Conservation (phyloP, 208 protist species). For the Leishmania lainsoni region DNA sequence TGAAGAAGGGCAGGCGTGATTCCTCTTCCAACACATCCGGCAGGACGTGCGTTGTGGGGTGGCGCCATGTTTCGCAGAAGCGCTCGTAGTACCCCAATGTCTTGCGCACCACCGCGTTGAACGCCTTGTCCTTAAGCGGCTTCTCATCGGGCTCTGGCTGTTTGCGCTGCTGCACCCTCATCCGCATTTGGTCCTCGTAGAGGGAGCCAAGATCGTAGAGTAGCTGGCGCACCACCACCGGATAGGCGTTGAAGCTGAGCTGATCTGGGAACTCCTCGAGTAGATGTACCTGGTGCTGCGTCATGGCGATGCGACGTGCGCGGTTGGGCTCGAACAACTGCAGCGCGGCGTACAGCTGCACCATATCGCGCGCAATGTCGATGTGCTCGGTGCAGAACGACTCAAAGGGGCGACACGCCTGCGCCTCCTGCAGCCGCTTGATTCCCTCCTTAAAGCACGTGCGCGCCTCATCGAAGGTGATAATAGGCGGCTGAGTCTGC, state of each 20-base stretch:
- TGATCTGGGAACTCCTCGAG: conserved; percentile 73
- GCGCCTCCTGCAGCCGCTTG: conserved; percentile 66
- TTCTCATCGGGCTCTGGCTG: conserved; percentile 42
- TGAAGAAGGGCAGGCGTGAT: conserved; percentile 76
- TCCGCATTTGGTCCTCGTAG: conserved; percentile 65
- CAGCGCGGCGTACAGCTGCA: conserved; percentile 62
- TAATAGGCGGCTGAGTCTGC: conserved; percentile 39
- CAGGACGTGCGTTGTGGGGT: conserved; percentile 46
- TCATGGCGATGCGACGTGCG: conserved; percentile 72
- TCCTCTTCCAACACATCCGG: conserved; percentile 74
- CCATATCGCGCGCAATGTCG: conserved; percentile 68
- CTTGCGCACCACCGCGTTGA: conserved; percentile 71
- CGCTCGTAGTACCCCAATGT: conserved; percentile 56
- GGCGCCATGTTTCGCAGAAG: conserved; percentile 85
- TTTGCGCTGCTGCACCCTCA: conserved; percentile 70
- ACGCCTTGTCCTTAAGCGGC: conserved; percentile 62
- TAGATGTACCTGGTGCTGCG: conserved; percentile 65
- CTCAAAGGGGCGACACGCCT: conserved; percentile 84
- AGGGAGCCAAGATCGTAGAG: conserved; percentile 84
- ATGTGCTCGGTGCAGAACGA: conserved; percentile 86
- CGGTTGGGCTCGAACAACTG: conserved; percentile 67
- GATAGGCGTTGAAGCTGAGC: conserved; percentile 90
- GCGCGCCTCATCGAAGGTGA: conserved; percentile 71
- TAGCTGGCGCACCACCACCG: conserved; percentile 77
- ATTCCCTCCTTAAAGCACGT: conserved; percentile 79